Base-by-base conservation (phyloP, 129 eudicot genomes). In the Centella asiatica region DNA sequence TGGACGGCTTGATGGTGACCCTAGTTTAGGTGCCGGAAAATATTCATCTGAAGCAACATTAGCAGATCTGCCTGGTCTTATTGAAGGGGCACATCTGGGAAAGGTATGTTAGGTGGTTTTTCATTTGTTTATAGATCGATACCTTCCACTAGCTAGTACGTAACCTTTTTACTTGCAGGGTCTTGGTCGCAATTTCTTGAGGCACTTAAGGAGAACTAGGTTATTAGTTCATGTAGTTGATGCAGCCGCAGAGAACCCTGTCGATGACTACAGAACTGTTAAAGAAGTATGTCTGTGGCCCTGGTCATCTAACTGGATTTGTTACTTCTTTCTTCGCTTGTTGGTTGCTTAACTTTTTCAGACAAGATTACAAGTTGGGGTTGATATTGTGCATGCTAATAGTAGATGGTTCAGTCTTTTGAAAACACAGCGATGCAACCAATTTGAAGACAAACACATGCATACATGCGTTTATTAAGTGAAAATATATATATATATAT, bases 1-100 rank as follows among this genome's bases (percentile, higher is more conserved):
- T 46, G 98, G 98, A 73, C 94, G 95, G 57, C 95, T 87, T 69
- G 90, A 86, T 74, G 98, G 98, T 36, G 98, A 92, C 75, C 96
- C 98, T 67, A 79, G 82, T 69, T 76, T 87, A 66, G 98, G 98
- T 33, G 88, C 98, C 18, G 94, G 80, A 10, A 71, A 71, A 37
- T 92, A 79, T 72, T 87, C 87, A 36, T 92, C 98, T 47, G 90
- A 87, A 76, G 95, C 95, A 63, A 92, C 98, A 19, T 82, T 92
- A 46, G 98, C 98, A 27, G 98, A 92, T 80, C 76, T 92, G 62
- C 98, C 98, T 50, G 98, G 98, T 67, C 98, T 92, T 60, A 92
- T 92, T 65, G 96, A 92, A 76, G 98, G 95, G 25, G 98, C 96
- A 65, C 95, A 87, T 82, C 78, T 92, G 33, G 98, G 98, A 53